These are phyloP conservation scores for Meripilus lineatus DNA, from an alignment of 1,284 basidiomycete species.

Conservation along the genomic window DNA sequence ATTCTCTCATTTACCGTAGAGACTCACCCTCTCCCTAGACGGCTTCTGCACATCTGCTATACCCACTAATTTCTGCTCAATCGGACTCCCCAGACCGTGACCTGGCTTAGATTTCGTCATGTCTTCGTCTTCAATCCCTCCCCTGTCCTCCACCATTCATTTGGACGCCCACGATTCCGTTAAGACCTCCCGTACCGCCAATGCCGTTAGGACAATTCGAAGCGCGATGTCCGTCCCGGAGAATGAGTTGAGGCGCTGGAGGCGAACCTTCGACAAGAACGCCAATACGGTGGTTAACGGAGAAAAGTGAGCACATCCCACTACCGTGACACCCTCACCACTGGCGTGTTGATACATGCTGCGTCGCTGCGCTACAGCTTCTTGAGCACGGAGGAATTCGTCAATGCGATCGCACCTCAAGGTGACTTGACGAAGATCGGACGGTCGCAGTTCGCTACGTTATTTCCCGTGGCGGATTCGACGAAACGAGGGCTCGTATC, in stretches of 20 bases:
- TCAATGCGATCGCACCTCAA: slow-evolving; percentile 87
- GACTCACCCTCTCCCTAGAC: slow-evolving; percentile 11
- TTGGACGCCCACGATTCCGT: slow-evolving; percentile 35
- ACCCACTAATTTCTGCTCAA: slow-evolving; percentile 11
- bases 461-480: slow-evolving; percentile 89
- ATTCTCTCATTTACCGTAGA: slow-evolving; percentile 15
- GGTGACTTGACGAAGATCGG: slow-evolving; percentile 82
- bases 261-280: slow-evolving; percentile 78
- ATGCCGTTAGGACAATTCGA: slow-evolving; percentile 59
- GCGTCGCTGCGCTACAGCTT: slow-evolving; percentile 42
- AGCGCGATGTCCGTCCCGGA: slow-evolving; percentile 70
- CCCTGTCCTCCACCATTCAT: slow-evolving; percentile 40
- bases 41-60: slow-evolving; percentile 18
- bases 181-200: slow-evolving; percentile 32
- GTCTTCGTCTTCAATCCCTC: slow-evolving; percentile 6
- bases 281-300: slow-evolving; percentile 68
- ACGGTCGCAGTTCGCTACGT: slow-evolving; percentile 78
- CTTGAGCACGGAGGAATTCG: slow-evolving; percentile 80
- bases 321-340: background rate
- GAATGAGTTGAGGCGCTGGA: slow-evolving; percentile 82
- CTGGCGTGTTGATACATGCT: slow-evolving; percentile 1
- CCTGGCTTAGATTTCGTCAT: slow-evolving; percentile 7
- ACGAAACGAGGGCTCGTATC: slow-evolving; percentile 76
- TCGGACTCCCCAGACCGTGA: slow-evolving; percentile 1
- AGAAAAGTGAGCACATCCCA: slow-evolving; percentile 65